These are phyloP conservation scores for Saturnispora hagleri DNA, from an alignment of 805 yeast species.

Conservation along the genomic window DNA sequence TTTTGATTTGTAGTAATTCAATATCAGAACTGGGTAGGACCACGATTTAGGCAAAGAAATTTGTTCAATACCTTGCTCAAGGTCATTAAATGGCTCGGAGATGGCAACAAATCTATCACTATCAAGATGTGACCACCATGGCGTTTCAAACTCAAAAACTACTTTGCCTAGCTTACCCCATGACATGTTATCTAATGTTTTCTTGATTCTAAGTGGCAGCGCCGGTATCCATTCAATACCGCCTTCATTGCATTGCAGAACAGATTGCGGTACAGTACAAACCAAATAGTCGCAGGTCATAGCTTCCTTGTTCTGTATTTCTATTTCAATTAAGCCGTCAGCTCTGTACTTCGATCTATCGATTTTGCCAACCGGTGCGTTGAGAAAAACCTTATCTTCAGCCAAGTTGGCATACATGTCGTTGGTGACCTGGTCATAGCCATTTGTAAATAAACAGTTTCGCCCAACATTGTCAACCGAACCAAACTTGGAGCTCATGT, in stretches of 20 bases:
- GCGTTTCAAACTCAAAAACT: conserved; percentile 51
- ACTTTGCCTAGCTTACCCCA: conserved; percentile 70
- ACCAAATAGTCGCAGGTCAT: conserved; percentile 47
- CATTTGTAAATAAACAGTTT: conserved; percentile 57
- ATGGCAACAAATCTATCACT: conserved; percentile 39
- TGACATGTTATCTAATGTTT: conserved; percentile 39
- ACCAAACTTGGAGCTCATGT: conserved; percentile 59
- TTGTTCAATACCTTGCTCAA: neutral
- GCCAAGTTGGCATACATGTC: conserved; percentile 35
- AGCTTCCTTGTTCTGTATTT: conserved; percentile 26
- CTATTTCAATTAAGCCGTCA: conserved; percentile 21
- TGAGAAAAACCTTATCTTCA: conserved; percentile 28
- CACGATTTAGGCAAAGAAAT: conserved; percentile 34
- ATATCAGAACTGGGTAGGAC: conserved; percentile 51
- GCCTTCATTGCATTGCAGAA: conserved; percentile 41
- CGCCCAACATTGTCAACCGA: conserved; percentile 69
- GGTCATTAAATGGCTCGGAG: neutral
- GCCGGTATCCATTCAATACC: conserved; percentile 48
- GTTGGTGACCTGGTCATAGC: conserved; percentile 46
- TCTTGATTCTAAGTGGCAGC: conserved; percentile 37
- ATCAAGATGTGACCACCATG: conserved; percentile 49
- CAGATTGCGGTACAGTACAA: conserved; percentile 72
- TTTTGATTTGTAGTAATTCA: conserved; percentile 46
- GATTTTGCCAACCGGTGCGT: conserved; percentile 35
- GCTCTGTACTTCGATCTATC: conserved; percentile 17